A percentile compares a stretch with the other conserved stretches of the same genome.
phyloP scores from a whole-genome alignment of 106 monocot species.

The Dendrobium officinale region DNA sequence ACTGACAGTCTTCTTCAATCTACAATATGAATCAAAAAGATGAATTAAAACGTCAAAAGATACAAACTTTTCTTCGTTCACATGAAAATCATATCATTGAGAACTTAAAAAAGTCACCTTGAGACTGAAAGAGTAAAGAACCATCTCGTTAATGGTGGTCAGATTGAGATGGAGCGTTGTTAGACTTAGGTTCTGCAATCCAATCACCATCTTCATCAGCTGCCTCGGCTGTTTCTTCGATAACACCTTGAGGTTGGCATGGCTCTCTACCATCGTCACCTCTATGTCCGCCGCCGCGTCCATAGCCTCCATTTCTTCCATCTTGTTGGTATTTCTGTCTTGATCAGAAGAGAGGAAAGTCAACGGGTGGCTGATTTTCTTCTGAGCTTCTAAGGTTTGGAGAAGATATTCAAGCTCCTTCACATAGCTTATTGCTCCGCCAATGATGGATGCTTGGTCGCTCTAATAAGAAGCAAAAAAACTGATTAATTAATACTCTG shows the following conservation, averaged over 20 bases:
- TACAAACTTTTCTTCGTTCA: not conserved
- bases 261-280: slow-evolving; percentile 80
- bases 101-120: slow-evolving; percentile 37
- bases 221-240: slow-evolving; percentile 46
- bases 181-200: slow-evolving; percentile 53
- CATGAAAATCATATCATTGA: not conserved
- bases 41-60: not conserved
- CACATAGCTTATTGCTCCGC: slow-evolving; percentile 56
- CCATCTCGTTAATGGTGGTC: slow-evolving; percentile 45
- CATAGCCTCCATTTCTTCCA: not conserved
- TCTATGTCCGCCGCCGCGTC: slow-evolving; percentile 48
- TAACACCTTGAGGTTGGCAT: slow-evolving; percentile 72
- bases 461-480: slow-evolving; percentile 11
- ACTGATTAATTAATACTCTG: not conserved
- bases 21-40: slow-evolving; percentile 3
- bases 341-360: slow-evolving; percentile 14
- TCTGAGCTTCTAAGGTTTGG: slow-evolving; percentile 33
- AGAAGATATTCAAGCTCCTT: slow-evolving; percentile 58
- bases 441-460: slow-evolving; percentile 64
- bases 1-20: slow-evolving; percentile 51
- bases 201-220: slow-evolving; percentile 51
- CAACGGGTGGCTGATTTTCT: slow-evolving; percentile 10
- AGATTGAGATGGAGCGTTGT: slow-evolving; percentile 76
- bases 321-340: slow-evolving; percentile 28
- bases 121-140: slow-evolving; percentile 76